Evolutionary conservation across 768 basidiomycete genomes (phyloP), one percentile per base, ranked within the genome.

Genomic region (Rossbeevera mucosa): DNA sequence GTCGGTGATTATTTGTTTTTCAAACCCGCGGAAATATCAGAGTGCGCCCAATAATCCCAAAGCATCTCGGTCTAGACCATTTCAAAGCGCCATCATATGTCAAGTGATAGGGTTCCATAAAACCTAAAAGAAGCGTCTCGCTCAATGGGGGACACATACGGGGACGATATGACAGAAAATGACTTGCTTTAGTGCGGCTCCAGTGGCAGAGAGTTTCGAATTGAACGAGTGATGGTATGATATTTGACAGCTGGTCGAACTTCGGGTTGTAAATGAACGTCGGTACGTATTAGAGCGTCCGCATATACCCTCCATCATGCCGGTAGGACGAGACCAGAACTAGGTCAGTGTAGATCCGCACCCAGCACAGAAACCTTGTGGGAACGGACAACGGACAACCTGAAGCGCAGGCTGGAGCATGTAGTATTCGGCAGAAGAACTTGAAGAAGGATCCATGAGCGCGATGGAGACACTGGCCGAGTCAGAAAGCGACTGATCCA

Each of bases 351-450:
- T 31, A n/a, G 33, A 36, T 36, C n/a, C 0, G n/a, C n/a, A 8
- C 33, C 33, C 53, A 58, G 42, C 58, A 60, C 45, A 54, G 52
- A 55, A 58, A 64, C 50, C 56, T 66, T 67, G 31, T 71, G 69
- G 63, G 63, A 71, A 25, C 62, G 64, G 11, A 48, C 53, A 8
- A n/a, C n/a, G n/a, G n/a, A n/a, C n/a, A n/a, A n/a, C n/a, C n/a
- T n/a, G n/a, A n/a, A 59, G 58, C 33, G 47, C 48, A 13, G 69
- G 69, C 4, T 59, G 58, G 20, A 64, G 60, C 18, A 66, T 68
- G 42, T 55, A 45, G 42, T 55, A 45, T 31, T 70, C 63, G 3
- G 33, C 53, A 12, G 55, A 58, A 22, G 66, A 63, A 9, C 33
- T 33, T n/a, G 4, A 33, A 25, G 60, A 68, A 25, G 59, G 47